Evolutionary conservation across 2,329 filamentous ascomycete genomes (phyloP), one percentile per base, ranked within the genome.

Genomic region (Triangularia setosa): DNA sequence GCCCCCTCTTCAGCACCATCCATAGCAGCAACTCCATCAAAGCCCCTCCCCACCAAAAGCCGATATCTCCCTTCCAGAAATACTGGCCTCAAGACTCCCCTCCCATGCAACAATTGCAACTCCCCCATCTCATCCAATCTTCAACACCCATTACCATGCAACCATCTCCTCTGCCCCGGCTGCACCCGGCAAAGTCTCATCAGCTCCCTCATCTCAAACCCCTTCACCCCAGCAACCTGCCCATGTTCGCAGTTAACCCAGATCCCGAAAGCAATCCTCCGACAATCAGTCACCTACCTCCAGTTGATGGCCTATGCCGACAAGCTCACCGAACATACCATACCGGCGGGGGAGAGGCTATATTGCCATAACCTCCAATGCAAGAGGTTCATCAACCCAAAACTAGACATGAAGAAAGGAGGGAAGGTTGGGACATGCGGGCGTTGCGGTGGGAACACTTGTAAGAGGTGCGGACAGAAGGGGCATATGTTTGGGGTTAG

Each of bases 361-460:
- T 55, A 55, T 16, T 55, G 52, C n/a, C 23, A 55, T 16, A 24
- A 28, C 52, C 24, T 23, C 11, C 23, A 55, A 16, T 55, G 52
- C 52, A 24, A 55, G 16, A 25, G 52, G 16, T 55, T 55, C 25
- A 25, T 58, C 27, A 58, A 33, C 18, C 25, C 28, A 6, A 53
- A 18, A 3, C 9, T 23, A 40, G 58, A 52, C 23, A n/a, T 24
- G n/a, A 40, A 40, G 25, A 48, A 23, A 21, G 25, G 27, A 23
- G 40, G 35, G 18, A 21, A 44, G 28, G 21, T 64, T 54, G 14
- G 53, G 59, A 12, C 58, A 53, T 55, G 52, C 23, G 58, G 58
- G 18, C 33, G 54, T 59, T 53, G 63, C n/a, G 35, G 54, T 11
- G 21, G 30, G n/a, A 54, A 55, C 35, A 64, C 63, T 8, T 64